Evolutionary conservation across 129 eudicot species (phyloP).

Genomic region (Flaveria brownii): DNA sequence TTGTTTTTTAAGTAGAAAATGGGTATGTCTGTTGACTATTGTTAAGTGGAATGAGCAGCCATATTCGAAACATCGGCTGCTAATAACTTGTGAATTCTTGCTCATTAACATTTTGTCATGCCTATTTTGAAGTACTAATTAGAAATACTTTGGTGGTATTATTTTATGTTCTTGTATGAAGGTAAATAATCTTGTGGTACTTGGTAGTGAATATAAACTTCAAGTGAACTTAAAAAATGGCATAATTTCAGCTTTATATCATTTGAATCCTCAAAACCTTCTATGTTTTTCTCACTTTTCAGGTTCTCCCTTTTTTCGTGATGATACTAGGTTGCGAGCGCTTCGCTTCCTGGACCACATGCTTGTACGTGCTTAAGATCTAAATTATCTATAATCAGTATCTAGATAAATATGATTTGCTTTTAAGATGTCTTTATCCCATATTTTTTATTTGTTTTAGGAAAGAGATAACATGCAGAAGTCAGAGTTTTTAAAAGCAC

Average conservation of each 20-base stretch:
- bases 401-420: conserved; percentile 21
- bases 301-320: conserved; percentile 93
- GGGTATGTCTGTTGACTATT: background rate
- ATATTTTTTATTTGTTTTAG: conserved; percentile 44
- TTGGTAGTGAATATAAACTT: background rate
- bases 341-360: conserved; percentile 98
- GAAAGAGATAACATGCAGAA: conserved; percentile 98
- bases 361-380: conserved; percentile 66
- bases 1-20: conserved; percentile 6
- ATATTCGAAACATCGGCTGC: background rate
- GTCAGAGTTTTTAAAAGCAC: conserved; percentile 88
- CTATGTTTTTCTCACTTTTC: conserved; percentile 36
- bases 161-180: background rate
- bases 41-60: conserved; percentile 1
- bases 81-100: background rate
- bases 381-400: conserved; percentile 13
- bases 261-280: conserved; percentile 18
- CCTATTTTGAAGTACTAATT: background rate
- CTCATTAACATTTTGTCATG: background rate
- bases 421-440: conserved; percentile 23
- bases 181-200: background rate
- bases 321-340: conserved; percentile 98
- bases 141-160: background rate
- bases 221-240: conserved; percentile 9
- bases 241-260: conserved; percentile 7